Percentiles rank a stretch among this genome's conserved stretches.
Conservation (phyloP, 306 rosid genomes). For the Vigna angularis region DNA sequence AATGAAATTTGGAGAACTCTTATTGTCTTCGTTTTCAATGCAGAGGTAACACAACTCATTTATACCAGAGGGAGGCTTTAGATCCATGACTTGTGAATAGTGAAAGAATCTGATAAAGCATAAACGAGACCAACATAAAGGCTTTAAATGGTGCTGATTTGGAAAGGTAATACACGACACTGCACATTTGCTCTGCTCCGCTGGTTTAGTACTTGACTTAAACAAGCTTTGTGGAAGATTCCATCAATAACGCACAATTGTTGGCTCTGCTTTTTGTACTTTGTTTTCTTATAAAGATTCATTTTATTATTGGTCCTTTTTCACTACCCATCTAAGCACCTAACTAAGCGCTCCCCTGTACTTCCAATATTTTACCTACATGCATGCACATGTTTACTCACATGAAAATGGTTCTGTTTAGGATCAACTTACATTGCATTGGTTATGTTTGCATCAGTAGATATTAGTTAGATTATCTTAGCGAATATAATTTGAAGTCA, state of each 20-base stretch:
- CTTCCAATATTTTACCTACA: background rate
- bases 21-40: slow-evolving; percentile 32
- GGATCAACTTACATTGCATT: too few species aligned
- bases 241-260: slow-evolving; percentile 36
- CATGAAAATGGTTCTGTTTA: background rate
- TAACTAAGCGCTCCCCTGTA: background rate
- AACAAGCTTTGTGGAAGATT: slow-evolving; percentile 15
- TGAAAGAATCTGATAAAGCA: slow-evolving; percentile 37
- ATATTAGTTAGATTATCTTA: too few species aligned
- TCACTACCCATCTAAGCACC: background rate
- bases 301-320: slow-evolving; percentile 14
- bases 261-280: slow-evolving; percentile 43
- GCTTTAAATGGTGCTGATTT: slow-evolving; percentile 34
- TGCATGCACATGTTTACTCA: background rate
- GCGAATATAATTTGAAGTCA: too few species aligned
- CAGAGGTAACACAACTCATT: background rate
- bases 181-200: slow-evolving; percentile 48
- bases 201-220: slow-evolving; percentile 43
- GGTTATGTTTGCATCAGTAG: too few species aligned
- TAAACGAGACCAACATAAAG: slow-evolving; percentile 33
- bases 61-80: slow-evolving; percentile 21
- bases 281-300: slow-evolving; percentile 38
- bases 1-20: background rate
- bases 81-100: background rate
- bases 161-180: slow-evolving; percentile 21